Conservation (phyloP, 805 yeast species). For the Zygosaccharomyces siamensis region DNA sequence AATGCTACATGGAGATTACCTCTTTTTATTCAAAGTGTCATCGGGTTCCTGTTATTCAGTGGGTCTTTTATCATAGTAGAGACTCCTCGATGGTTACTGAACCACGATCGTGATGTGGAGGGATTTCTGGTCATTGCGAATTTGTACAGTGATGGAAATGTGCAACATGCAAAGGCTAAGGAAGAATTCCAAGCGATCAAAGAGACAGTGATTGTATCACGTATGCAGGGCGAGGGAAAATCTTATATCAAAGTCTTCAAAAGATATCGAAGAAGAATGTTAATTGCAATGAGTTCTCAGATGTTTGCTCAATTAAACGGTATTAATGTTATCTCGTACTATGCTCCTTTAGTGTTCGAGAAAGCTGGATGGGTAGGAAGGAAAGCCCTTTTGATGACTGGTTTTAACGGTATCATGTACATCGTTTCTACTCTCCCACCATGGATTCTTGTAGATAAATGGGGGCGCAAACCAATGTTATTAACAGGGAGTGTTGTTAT, state of each 20-base stretch:
- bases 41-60: slow-evolving; percentile 60
- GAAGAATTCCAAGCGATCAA: slow-evolving; percentile 76
- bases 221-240: slow-evolving; percentile 72
- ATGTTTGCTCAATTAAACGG: slow-evolving; percentile 93
- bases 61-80: slow-evolving; percentile 83
- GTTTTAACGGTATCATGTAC: slow-evolving; percentile 62
- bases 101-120: slow-evolving; percentile 73
- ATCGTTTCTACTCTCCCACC: slow-evolving; percentile 73
- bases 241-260: slow-evolving; percentile 72
- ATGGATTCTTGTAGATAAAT: slow-evolving; percentile 82
- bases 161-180: slow-evolving; percentile 61
- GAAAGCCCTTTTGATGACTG: slow-evolving; percentile 86
- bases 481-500: slow-evolving; percentile 73
- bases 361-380: slow-evolving; percentile 94
- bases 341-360: slow-evolving; percentile 91
- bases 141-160: slow-evolving; percentile 72
- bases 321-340: slow-evolving; percentile 85
- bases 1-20: slow-evolving; percentile 76
- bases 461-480: slow-evolving; percentile 89
- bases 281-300: slow-evolving; percentile 86
- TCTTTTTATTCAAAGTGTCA: slow-evolving; percentile 64
- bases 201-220: slow-evolving; percentile 66
- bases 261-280: slow-evolving; percentile 67
- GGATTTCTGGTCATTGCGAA: slow-evolving; percentile 83
- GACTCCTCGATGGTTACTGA: slow-evolving; percentile 85